Percentiles rank a stretch among this genome's conserved stretches.
Conservation (phyloP, 768 basidiomycete genomes). For the Auricularia sp. region DNA sequence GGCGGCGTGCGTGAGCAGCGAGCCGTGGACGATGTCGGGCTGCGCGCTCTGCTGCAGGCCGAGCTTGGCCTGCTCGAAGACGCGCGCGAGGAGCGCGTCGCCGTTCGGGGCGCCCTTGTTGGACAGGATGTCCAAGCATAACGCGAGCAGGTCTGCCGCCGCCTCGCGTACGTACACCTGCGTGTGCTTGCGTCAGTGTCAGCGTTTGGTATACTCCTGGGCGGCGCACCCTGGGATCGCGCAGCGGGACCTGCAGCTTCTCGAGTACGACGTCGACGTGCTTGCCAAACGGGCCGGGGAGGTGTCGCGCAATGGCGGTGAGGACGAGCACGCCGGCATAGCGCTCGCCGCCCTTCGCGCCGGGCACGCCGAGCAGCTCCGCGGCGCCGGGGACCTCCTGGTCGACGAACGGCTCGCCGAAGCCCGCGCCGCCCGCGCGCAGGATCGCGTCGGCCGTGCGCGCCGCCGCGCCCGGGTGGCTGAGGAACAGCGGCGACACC, state of each 20-base stretch:
- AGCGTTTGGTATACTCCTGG: neutral
- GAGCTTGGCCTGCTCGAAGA: constrained; percentile 80
- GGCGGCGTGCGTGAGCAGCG: constrained; percentile 82
- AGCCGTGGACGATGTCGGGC: constrained; percentile 88
- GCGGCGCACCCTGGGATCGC: constrained; percentile 54
- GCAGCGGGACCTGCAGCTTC: constrained; percentile 81
- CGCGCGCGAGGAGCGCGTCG: constrained; percentile 41
- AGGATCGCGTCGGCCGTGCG: constrained; percentile 84
- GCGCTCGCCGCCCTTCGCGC: constrained; percentile 62
- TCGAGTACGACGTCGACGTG: constrained; percentile 85
- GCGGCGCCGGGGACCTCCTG: constrained; percentile 46
- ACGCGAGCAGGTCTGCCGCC: constrained; percentile 86
- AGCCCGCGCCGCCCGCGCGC: constrained; percentile 67
- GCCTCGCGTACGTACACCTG: constrained; percentile 75
- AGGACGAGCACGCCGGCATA: constrained; percentile 91
- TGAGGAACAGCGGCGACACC: constrained; percentile 16
- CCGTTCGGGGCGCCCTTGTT: constrained; percentile 31
- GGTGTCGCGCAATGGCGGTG: constrained; percentile 86
- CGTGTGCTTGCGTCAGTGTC: neutral
- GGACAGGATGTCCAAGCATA: constrained; percentile 81
- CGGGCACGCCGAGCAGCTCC: constrained; percentile 34
- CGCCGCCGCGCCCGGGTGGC: constrained; percentile 84
- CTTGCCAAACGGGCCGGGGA: constrained; percentile 76
- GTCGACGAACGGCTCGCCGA: constrained; percentile 85
- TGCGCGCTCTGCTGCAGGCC: constrained; percentile 62